Conservation (phyloP, 768 basidiomycete species). For the Agaricus sinodeliciosus region DNA sequence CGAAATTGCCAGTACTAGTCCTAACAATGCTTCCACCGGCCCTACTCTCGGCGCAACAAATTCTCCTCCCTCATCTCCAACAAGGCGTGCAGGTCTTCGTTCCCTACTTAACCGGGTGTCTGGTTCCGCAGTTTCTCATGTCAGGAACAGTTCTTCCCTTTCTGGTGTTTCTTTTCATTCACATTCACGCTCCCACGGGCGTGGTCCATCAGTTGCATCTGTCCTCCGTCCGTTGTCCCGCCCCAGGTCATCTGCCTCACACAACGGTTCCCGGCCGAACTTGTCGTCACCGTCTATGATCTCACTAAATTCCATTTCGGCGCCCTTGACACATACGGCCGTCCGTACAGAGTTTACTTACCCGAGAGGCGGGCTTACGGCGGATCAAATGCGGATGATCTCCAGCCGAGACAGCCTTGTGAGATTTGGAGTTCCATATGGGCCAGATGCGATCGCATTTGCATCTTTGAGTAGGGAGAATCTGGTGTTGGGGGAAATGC, state of each 20-base stretch:
- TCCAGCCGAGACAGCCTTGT: constrained; percentile 60
- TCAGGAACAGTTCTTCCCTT: constrained; percentile 23
- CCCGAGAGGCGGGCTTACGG: constrained; percentile 56
- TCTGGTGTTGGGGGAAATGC: constrained; percentile 25
- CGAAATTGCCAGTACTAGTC: neutral
- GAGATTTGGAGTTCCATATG: constrained; percentile 72
- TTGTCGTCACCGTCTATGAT: constrained; percentile 63
- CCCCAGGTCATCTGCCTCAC: constrained; percentile 36
- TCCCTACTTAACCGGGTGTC: constrained; percentile 36
- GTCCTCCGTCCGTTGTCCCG: constrained; percentile 42
- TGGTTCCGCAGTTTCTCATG: constrained; percentile 20
- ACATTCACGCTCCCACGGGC: constrained; percentile 19
- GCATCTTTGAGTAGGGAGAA: constrained; percentile 39
- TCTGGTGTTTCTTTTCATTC: constrained; percentile 15
- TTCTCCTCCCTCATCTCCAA: constrained; percentile 7
- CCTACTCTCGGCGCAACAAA: neutral
- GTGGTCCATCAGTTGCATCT: constrained; percentile 29
- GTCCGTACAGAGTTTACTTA: constrained; percentile 66
- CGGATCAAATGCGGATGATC: constrained; percentile 61
- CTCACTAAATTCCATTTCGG: constrained; percentile 67
- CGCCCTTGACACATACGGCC: constrained; percentile 70
- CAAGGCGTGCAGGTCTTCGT: constrained; percentile 41
- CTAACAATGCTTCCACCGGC: neutral
- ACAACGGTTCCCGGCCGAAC: constrained; percentile 21
- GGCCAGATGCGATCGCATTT: constrained; percentile 63